A percentile compares a stretch with the other conserved stretches of the same genome.
phyloP scores from a whole-genome alignment of 2,329 filamentous ascomycete species.

The Biscogniauxia mediterranea region DNA sequence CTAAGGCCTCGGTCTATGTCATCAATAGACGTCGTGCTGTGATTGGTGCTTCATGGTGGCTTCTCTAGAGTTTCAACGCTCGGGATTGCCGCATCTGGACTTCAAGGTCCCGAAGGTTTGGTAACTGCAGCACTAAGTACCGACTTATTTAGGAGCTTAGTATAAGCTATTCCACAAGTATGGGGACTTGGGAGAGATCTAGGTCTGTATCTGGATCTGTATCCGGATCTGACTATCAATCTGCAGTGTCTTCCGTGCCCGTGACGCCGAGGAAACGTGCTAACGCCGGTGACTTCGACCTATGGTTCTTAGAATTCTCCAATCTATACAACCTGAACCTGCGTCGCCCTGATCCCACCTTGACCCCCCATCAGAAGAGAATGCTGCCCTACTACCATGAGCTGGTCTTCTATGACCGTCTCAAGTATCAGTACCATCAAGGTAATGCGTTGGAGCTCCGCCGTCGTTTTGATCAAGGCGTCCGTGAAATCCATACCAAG shows the following conservation, averaged over 20 bases:
- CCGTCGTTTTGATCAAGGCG: slow-evolving; percentile 21
- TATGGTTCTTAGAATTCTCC: slow-evolving; percentile 32
- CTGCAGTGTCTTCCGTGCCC: slow-evolving; percentile 4
- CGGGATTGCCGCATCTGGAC: not conserved
- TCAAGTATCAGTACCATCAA: slow-evolving; percentile 23
- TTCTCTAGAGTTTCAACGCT: not conserved
- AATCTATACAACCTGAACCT: slow-evolving; percentile 29
- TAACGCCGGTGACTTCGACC: slow-evolving; percentile 19
- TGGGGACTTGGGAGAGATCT: slow-evolving; percentile 8
- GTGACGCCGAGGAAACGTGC: slow-evolving; percentile 14
- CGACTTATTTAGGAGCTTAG: slow-evolving; percentile 1
- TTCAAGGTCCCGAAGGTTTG: not conserved
- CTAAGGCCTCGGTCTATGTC: not conserved
- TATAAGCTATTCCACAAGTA: not conserved
- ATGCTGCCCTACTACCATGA: slow-evolving; percentile 23
- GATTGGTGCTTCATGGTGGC: not conserved
- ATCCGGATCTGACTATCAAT: not conserved
- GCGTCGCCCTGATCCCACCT: slow-evolving; percentile 19
- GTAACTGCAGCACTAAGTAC: not conserved
- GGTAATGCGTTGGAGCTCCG: slow-evolving; percentile 19
- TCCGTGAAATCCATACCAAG: slow-evolving; percentile 24
- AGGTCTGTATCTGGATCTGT: slow-evolving; percentile 10
- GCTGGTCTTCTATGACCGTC: slow-evolving; percentile 22
- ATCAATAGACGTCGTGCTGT: not conserved
- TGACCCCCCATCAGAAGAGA: slow-evolving; percentile 19